A percentile compares a stretch with the other conserved stretches of the same genome.
These are phyloP conservation scores for Colletotrichum musae DNA, from an alignment of 2,329 filamentous ascomycete species.

Conservation along the genomic window DNA sequence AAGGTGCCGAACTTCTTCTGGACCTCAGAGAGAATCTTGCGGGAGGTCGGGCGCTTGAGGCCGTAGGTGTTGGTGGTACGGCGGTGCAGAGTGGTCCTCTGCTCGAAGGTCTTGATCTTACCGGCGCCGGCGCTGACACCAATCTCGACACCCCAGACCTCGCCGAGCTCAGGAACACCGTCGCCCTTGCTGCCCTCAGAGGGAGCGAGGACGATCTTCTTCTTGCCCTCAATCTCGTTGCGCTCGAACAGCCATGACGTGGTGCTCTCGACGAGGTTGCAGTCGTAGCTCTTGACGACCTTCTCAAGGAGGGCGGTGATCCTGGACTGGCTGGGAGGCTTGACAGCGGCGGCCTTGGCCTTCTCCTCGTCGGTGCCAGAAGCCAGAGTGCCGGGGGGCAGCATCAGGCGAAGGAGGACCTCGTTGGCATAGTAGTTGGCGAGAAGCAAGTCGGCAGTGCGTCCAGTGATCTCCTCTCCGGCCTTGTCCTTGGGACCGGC, in stretches of 20 bases:
- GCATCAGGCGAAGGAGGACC: constrained; percentile 89
- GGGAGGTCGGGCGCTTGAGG: constrained; percentile 93
- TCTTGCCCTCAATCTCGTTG: constrained; percentile 96
- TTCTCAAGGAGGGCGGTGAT: constrained; percentile 93
- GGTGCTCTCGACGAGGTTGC: constrained; percentile 96
- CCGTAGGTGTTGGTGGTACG: constrained; percentile 92
- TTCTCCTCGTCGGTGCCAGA: constrained; percentile 94
- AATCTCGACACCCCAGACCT: constrained; percentile 98
- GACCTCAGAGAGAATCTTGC: constrained; percentile 93
- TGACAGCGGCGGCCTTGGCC: constrained; percentile 87
- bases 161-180: constrained; percentile 87
- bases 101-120: constrained; percentile 93
- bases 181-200: constrained; percentile 92
- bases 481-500: constrained; percentile 74
- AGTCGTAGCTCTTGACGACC: constrained; percentile 90
- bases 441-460: constrained; percentile 87
- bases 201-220: constrained; percentile 96
- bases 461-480: constrained; percentile 78
- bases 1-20: constrained; percentile 98
- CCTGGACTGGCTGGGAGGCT: constrained; percentile 86
- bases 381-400: constrained; percentile 89
- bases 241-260: constrained; percentile 97
- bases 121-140: constrained; percentile 91
- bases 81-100: constrained; percentile 92
- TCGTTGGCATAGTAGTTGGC: constrained; percentile 97